These are phyloP conservation scores for Chlamydomonas asymmetrica DNA, from an alignment of 139 green algal genomes.

Conservation along the genomic window DNA sequence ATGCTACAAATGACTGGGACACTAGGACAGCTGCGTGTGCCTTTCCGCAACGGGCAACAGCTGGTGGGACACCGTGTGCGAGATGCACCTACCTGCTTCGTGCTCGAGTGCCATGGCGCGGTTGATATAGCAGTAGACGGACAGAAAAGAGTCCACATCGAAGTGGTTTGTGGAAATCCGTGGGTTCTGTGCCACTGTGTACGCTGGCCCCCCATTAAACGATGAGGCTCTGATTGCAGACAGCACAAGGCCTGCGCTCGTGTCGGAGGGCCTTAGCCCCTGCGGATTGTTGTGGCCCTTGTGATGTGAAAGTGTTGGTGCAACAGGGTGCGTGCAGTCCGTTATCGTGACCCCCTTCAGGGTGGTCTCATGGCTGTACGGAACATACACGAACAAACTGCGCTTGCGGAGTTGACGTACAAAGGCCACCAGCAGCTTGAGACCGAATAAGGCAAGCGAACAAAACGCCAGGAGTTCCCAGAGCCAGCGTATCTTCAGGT, in stretches of 20 bases:
- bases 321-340: conserved; percentile 60
- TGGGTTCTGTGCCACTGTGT: conserved; percentile 19
- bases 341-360: conserved; percentile 19
- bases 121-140: conserved; percentile 65
- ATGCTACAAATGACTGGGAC: too few relatives aligned
- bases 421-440: too few relatives aligned
- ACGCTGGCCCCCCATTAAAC: background rate
- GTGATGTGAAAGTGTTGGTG: conserved; percentile 64
- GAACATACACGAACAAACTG: conserved; percentile 23
- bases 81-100: conserved; percentile 32
- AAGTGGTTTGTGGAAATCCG: conserved; percentile 71
- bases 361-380: conserved; percentile 7
- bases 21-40: background rate
- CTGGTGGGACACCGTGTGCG: background rate
- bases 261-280: conserved; percentile 41
- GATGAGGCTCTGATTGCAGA: conserved; percentile 36
- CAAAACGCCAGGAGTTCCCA: too few relatives aligned
- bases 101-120: conserved; percentile 43
- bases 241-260: conserved; percentile 58
- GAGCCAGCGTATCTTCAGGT: too few relatives aligned
- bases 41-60: background rate
- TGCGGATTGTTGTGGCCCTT: conserved; percentile 57
- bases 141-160: conserved; percentile 67
- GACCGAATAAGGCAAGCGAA: too few relatives aligned
- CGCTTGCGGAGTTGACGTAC: background rate